Percentiles rank a stretch among this genome's conserved stretches.
phyloP scores from a whole-genome alignment of 73 alveolate species.

The Tetrahymena malaccensis region DNA sequence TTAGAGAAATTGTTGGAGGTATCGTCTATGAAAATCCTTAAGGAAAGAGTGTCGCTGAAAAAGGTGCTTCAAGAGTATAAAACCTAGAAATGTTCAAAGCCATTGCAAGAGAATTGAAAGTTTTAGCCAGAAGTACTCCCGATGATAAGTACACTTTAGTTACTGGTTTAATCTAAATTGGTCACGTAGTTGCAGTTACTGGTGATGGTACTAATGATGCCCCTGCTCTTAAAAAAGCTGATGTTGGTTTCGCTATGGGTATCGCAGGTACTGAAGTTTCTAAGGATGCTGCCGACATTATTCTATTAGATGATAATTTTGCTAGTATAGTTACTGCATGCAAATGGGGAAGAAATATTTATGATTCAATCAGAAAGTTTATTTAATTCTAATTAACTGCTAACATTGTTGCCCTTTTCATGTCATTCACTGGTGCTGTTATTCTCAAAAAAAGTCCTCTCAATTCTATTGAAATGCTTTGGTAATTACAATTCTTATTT shows the following conservation, averaged over 20 bases:
- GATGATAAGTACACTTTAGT: conserved; percentile 79
- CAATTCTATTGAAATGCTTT: conserved; percentile 73
- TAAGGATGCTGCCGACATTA: conserved; percentile 79
- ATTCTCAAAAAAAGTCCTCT: conserved; percentile 64
- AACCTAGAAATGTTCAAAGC: conserved; percentile 61
- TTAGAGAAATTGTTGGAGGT: conserved; percentile 58
- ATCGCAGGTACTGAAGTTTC: conserved; percentile 71
- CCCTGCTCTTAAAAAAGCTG: conserved; percentile 69
- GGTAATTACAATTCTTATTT: conserved; percentile 12
- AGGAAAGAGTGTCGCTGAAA: neutral
- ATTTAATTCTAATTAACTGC: conserved; percentile 71
- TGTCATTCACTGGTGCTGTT: conserved; percentile 71
- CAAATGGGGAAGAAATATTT: conserved; percentile 77
- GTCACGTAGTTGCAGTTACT: conserved; percentile 85
- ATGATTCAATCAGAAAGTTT: conserved; percentile 69
- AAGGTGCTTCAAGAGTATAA: conserved; percentile 51
- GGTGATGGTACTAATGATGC: conserved; percentile 89
- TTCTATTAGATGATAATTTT: conserved; percentile 68
- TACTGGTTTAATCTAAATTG: conserved; percentile 72
- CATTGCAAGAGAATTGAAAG: conserved; percentile 53
- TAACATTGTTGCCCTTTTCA: conserved; percentile 69
- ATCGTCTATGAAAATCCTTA: neutral
- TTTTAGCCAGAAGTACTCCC: conserved; percentile 88
- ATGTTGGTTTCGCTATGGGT: conserved; percentile 90
- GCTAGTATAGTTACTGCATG: conserved; percentile 67